Conservation (phyloP, 108 stramenopile species). For the Fistulifera solaris region DNA sequence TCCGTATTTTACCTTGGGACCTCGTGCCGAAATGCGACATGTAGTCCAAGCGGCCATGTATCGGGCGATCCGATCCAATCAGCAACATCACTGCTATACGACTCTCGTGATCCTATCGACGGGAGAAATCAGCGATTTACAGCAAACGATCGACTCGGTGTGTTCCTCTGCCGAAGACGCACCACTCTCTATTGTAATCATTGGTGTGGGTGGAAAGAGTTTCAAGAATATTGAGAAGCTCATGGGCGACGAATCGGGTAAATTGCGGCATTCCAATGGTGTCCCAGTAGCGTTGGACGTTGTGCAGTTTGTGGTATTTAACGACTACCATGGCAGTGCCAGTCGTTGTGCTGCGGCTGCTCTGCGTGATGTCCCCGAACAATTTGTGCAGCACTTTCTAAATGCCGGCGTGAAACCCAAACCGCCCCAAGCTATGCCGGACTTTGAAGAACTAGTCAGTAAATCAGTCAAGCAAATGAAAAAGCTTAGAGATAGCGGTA, state of each 20-base stretch:
- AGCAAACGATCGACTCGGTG: constrained; percentile 44
- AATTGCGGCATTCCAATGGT: constrained; percentile 25
- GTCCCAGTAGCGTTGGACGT: constrained; percentile 56
- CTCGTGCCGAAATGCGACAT: constrained; percentile 45
- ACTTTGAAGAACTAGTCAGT: not conserved
- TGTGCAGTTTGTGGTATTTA: constrained; percentile 68
- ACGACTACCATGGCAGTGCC: constrained; percentile 37
- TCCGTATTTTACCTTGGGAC: constrained; percentile 45
- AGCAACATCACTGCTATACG: constrained; percentile 29
- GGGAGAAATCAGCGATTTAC: constrained; percentile 71
- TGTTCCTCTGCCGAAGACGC: constrained; percentile 41
- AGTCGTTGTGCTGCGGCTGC: constrained; percentile 28
- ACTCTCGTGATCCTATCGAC: constrained; percentile 82
- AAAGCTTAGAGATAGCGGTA: not conserved
- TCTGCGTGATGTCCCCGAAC: constrained; percentile 50
- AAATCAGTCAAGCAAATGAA: constrained; percentile 2
- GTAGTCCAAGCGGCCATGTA: constrained; percentile 47
- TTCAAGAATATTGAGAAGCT: constrained; percentile 43
- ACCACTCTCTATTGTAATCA: constrained; percentile 67
- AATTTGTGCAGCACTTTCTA: constrained; percentile 45
- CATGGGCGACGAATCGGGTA: constrained; percentile 19
- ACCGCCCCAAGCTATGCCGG: constrained; percentile 13
- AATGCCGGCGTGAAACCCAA: constrained; percentile 32
- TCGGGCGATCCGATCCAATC: constrained; percentile 26
- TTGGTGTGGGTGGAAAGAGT: constrained; percentile 71